These are phyloP conservation scores for Petrea volubilis DNA, from an alignment of 257 asterid species.

Conservation along the genomic window DNA sequence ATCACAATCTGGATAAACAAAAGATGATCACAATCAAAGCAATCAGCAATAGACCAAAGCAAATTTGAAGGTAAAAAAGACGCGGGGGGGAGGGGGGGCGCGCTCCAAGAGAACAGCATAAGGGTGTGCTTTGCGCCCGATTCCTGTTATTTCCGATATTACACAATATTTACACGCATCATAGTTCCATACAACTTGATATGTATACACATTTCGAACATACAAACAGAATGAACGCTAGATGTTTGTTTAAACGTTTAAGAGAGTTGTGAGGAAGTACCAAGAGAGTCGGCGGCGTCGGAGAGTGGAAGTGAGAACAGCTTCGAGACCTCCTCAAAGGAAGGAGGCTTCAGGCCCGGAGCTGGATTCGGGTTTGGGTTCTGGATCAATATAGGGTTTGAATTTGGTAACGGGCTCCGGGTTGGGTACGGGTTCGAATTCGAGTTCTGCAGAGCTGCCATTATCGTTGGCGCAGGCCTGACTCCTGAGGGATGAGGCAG, in stretches of 20 bases:
- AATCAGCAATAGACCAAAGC: neutral
- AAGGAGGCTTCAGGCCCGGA: constrained; percentile 32
- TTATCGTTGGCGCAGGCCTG: constrained; percentile 9
- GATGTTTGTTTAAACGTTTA: neutral
- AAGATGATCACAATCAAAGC: neutral
- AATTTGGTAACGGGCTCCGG: constrained; percentile 15
- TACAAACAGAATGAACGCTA: neutral
- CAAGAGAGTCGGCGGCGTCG: constrained; percentile 66
- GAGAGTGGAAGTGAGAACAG: constrained; percentile 59
- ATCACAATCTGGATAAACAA: neutral
- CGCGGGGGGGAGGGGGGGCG: too few relatives aligned
- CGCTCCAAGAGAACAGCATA: too few relatives aligned
- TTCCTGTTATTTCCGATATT: too few relatives aligned
- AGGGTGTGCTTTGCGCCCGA: too few relatives aligned
- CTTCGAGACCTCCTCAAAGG: constrained; percentile 53
- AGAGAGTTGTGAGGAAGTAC: constrained; percentile 28
- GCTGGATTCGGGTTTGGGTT: constrained; percentile 24
- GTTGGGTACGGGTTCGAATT: constrained; percentile 21
- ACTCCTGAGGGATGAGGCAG: too few relatives aligned
- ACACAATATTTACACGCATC: too few relatives aligned
- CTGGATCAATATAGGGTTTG: constrained; percentile 18
- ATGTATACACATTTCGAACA: neutral
- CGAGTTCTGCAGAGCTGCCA: constrained; percentile 41
- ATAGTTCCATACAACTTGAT: neutral
- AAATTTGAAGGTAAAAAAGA: neutral